Evolutionary conservation across 306 rosid genomes (phyloP).

Genomic region (Begonia peltatifolia): DNA sequence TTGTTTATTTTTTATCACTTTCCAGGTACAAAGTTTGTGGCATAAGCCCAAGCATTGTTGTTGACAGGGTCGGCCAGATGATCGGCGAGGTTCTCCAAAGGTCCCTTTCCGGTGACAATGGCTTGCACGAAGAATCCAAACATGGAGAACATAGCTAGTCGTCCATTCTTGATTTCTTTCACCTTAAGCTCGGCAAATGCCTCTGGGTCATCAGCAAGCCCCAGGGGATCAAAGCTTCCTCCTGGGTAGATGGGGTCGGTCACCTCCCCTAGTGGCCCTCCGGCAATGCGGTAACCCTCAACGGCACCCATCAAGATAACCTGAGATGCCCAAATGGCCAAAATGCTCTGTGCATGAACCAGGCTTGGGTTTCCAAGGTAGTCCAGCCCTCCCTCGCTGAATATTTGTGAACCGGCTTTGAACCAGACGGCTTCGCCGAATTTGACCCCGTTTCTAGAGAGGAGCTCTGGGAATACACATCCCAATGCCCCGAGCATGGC

Average conservation of each 20-base stretch:
- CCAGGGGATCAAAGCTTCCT: conserved; percentile 25
- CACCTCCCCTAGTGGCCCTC: conserved; percentile 26
- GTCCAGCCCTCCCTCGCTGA: conserved; percentile 23
- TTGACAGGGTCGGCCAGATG: conserved; percentile 28
- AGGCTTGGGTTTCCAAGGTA: conserved; percentile 30
- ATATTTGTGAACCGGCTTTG: conserved; percentile 28
- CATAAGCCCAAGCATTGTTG: conserved; percentile 18
- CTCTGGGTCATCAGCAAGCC: conserved; percentile 26
- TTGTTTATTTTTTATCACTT: too few species aligned
- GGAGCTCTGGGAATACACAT: conserved; percentile 34
- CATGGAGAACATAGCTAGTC: conserved; percentile 27
- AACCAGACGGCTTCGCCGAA: conserved; percentile 28
- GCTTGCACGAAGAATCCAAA: conserved; percentile 26
- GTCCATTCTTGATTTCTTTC: conserved; percentile 24
- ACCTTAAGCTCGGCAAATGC: conserved; percentile 30
- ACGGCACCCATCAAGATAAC: conserved; percentile 21
- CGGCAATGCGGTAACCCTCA: conserved; percentile 22
- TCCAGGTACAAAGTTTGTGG: too few species aligned
- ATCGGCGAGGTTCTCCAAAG: conserved; percentile 26
- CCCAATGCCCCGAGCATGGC: conserved; percentile 29
- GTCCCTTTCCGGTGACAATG: conserved; percentile 26
- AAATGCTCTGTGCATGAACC: conserved; percentile 22
- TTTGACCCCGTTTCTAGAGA: conserved; percentile 24
- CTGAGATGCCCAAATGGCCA: conserved; percentile 25
- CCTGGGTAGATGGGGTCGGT: conserved; percentile 24